These are phyloP conservation scores for Lasiosphaeris hirsuta DNA, from an alignment of 495 filamentous ascomycete genomes.

Conservation along the genomic window DNA sequence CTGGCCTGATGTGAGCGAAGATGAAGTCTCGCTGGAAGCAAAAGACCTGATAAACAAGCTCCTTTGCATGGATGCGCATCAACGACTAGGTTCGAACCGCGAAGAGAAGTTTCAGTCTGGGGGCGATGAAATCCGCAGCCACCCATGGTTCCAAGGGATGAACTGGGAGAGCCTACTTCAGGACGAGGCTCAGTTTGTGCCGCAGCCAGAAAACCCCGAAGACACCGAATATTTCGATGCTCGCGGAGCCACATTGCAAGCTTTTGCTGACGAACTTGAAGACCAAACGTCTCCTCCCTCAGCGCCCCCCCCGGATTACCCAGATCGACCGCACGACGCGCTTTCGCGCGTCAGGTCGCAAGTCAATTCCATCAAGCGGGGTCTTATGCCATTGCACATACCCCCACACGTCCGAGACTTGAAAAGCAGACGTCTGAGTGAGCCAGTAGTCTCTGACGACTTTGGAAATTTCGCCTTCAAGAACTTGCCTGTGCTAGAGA, in stretches of 20 bases:
- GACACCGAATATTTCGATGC: constrained; percentile 98
- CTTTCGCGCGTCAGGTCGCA: constrained; percentile 85
- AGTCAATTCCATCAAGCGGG: constrained; percentile 75
- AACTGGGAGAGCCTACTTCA: constrained; percentile 89
- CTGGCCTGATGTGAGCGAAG: constrained; percentile 75
- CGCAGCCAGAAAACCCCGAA: constrained; percentile 86
- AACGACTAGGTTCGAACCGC: constrained; percentile 79
- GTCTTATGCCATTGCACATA: constrained; percentile 91
- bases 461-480: constrained; percentile 97
- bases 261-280: constrained; percentile 89
- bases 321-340: constrained; percentile 90
- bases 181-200: constrained; percentile 94
- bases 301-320: constrained; percentile 64
- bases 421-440: constrained; percentile 82
- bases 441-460: constrained; percentile 83
- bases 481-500: constrained; percentile 93
- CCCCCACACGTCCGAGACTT: constrained; percentile 90
- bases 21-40: constrained; percentile 73
- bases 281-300: constrained; percentile 75
- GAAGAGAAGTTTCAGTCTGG: constrained; percentile 75
- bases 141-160: constrained; percentile 83
- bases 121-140: constrained; percentile 82
- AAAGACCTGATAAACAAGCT: constrained; percentile 91
- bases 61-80: constrained; percentile 73
- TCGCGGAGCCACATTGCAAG: constrained; percentile 82